Evolutionary conservation across 106 monocot species (phyloP).

Genomic region (Triglochin maritima): DNA sequence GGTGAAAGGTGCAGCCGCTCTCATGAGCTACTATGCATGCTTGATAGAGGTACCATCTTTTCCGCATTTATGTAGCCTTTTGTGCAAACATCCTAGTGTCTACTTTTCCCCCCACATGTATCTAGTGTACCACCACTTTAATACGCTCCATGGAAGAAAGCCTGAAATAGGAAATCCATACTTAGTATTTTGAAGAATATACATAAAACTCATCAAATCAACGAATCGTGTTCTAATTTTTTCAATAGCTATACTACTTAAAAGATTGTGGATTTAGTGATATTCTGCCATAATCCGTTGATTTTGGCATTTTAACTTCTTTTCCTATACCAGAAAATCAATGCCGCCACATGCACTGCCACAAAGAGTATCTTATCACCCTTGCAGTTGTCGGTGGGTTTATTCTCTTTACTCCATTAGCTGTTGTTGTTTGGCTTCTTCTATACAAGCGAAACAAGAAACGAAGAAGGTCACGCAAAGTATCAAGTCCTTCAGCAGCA

Average conservation of each 20-base stretch:
- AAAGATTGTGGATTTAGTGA: too few species aligned
- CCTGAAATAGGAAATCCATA: neutral
- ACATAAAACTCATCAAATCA: neutral
- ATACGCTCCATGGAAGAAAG: too few species aligned
- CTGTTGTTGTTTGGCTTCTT: conserved; percentile 86
- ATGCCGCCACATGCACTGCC: conserved; percentile 58
- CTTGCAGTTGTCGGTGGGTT: conserved; percentile 75
- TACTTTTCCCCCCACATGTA: neutral
- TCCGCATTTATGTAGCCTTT: neutral
- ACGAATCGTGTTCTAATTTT: too few species aligned
- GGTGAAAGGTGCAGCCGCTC: conserved; percentile 55
- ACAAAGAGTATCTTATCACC: conserved; percentile 74
- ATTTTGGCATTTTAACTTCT: neutral
- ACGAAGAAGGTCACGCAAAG: conserved; percentile 68
- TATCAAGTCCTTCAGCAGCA: conserved; percentile 56
- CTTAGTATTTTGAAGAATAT: neutral
- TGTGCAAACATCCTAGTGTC: neutral
- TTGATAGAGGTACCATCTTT: conserved; percentile 36
- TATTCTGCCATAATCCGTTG: too few species aligned
- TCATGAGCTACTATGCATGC: conserved; percentile 67
- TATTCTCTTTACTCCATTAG: conserved; percentile 56
- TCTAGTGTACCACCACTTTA: neutral
- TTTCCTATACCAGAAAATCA: conserved; percentile 33
- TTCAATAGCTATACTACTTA: too few species aligned
- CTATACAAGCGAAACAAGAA: conserved; percentile 72